Evolutionary conservation across 1,284 basidiomycete genomes (phyloP), one percentile per base, ranked within the genome.

Genomic region (Phellopilus nigrolimitatus): DNA sequence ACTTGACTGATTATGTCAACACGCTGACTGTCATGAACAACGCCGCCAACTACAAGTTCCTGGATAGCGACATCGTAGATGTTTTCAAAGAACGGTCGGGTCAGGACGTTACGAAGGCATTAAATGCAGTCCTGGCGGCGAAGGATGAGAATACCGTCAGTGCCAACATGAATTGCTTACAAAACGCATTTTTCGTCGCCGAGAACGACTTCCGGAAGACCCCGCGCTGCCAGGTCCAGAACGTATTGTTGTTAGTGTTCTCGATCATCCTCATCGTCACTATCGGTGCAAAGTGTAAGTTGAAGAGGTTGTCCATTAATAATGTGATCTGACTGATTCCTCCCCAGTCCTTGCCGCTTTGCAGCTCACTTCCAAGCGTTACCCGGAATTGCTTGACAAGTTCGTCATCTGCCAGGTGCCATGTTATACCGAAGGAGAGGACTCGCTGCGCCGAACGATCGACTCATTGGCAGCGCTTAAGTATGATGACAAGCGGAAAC

Each of bases 401-500:
- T 98, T 99, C 63, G 84, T 98, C 47, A 79, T 98, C 19, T 97
- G 95, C 64, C 91, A 95, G 62, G 87, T 95, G 2, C 95, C 94
- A 1, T 98, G 95, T 69, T 98, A 98, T 63, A 98, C 95, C 1
- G 95, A 98, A 72, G 91, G 93, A 56, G 95, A 98, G 66, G 94
- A 97, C 48, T 95, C 93, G 1, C 74, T 99, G 25, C 83, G 93
- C 21, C 83, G 90, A 42, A 98, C 95, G 10, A 89, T 99, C 63
- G 94, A 98, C 65, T 97, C 93, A 13, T 78, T 99, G 25, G 91
- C 93, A 0, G 82, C 83, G 5, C 78, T 98, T 59, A 82, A 90
- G 65, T 99, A 98, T 64, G 95, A 98, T 62, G 95, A 99, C 70
- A 98, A 98, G 72, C 88, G 95, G 55, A 99, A 99, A 69, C 73